Percentiles rank a stretch among this genome's conserved stretches.
These are phyloP conservation scores for Eryngium alpinum DNA, from an alignment of 140 eudicot species.

Conservation along the genomic window DNA sequence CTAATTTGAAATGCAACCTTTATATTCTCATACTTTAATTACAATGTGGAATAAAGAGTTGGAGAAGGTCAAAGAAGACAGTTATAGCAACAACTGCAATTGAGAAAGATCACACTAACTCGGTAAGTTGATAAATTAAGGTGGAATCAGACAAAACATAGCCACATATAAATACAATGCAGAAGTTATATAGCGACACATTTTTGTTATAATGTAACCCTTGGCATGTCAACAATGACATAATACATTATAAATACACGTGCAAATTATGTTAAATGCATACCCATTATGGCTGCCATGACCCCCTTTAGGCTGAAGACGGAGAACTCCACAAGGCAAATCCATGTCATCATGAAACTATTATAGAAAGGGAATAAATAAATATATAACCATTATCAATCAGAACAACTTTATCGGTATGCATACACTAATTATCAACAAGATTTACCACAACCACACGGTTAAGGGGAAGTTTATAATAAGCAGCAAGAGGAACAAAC, in stretches of 20 bases:
- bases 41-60: too few species aligned
- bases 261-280: not conserved
- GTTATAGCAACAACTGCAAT: too few species aligned
- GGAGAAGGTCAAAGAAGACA: too few species aligned
- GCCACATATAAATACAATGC: not conserved
- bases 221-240: not conserved
- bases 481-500: conserved; percentile 93
- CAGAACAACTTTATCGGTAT: too few species aligned
- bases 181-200: not conserved
- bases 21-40: too few species aligned
- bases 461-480: conserved; percentile 82
- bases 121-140: too few species aligned
- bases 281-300: conserved; percentile 96
- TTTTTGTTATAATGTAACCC: not conserved
- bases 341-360: conserved; percentile 93
- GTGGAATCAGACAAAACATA: not conserved
- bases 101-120: too few species aligned
- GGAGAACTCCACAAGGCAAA: conserved; percentile 93
- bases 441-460: conserved; percentile 76
- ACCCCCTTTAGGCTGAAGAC: conserved; percentile 62
- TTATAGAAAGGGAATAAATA: not conserved
- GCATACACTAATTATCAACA: not conserved
- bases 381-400: too few species aligned
- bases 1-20: too few species aligned
- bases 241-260: not conserved